Evolutionary conservation across 2,329 filamentous ascomycete genomes (phyloP), one percentile per base, ranked within the genome.

Genomic region (Fusarium zealandicum): DNA sequence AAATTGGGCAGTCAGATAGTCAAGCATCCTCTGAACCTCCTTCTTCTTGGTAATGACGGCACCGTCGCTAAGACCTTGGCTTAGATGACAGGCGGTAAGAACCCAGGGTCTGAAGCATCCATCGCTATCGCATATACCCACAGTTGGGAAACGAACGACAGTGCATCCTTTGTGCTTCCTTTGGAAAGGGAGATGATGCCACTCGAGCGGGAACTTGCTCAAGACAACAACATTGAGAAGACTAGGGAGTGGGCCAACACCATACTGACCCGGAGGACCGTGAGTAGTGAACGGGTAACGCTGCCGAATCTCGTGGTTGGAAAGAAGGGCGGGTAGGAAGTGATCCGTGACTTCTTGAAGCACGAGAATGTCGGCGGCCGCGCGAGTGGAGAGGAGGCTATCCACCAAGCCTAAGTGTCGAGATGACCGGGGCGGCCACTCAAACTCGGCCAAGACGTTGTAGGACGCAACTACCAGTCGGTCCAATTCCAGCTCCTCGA

Each of bases 271-370:
- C 0, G 85, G 82, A 1, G 84, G 82, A 0, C 78, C 83, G 64
- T 86, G 80, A 2, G 83, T 84, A n/a, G 74, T 70, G 65, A 80
- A 88, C 1, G 79, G 76, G 58, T 86, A 89, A 2, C 68, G 71
- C 10, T 70, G 59, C 22, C 76, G 76, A 18, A 89, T 73, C 2
- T 71, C 63, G 2, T 71, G 53, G 48, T 82, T 69, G 3, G 67
- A 63, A 2, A 89, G 78, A 1, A 90, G 72, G 51, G 78, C 79
- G 0, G 77, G 76, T 0, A 90, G 76, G 54, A 89, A 87, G 33
- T 83, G 77, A 56, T 89, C 85, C 0, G 85, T 87, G 1, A 89
- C 82, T 70, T 89, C 87, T 66, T 89, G 80, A 5, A 90, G 75
- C 3, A 83, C 73, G 8, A 83, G 59, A 3, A 82, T 69, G 50